These are phyloP conservation scores for Ophiostoma sp. DNA, from an alignment of 2,329 filamentous ascomycete genomes.

Conservation along the genomic window DNA sequence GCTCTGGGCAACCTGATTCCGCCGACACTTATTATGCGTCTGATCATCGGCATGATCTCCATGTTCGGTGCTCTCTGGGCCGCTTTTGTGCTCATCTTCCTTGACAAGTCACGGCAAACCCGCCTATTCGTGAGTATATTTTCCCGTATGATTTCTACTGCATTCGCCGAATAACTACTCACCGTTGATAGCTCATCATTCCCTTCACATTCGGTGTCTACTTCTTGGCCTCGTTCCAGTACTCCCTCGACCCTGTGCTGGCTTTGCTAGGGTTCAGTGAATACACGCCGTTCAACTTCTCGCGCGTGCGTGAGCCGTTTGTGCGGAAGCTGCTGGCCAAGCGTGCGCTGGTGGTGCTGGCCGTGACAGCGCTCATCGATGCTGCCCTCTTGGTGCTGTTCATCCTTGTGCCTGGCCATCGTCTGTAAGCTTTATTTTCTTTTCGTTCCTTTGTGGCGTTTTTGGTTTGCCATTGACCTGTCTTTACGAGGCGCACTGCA, in stretches of 20 bases:
- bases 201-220: constrained; percentile 92
- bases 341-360: constrained; percentile 73
- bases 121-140: constrained; percentile 71
- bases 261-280: constrained; percentile 88
- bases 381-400: constrained; percentile 83
- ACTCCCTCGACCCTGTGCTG: constrained; percentile 87
- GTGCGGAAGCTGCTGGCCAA: constrained; percentile 80
- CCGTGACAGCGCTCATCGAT: constrained; percentile 69
- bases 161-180: constrained; percentile 14
- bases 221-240: constrained; percentile 84
- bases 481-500: neutral
- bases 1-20: constrained; percentile 94
- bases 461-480: neutral
- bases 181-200: constrained; percentile 54
- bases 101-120: constrained; percentile 66
- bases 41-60: constrained; percentile 77
- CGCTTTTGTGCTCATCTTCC: constrained; percentile 86
- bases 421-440: constrained; percentile 47
- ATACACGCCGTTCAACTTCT: constrained; percentile 92
- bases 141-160: neutral
- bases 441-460: constrained; percentile 14
- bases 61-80: constrained; percentile 95
- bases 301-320: constrained; percentile 81
- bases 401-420: constrained; percentile 87
- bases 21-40: constrained; percentile 75